These are phyloP conservation scores for Lecanicillium sp. DNA, from an alignment of 2,329 filamentous ascomycete species.

Conservation along the genomic window DNA sequence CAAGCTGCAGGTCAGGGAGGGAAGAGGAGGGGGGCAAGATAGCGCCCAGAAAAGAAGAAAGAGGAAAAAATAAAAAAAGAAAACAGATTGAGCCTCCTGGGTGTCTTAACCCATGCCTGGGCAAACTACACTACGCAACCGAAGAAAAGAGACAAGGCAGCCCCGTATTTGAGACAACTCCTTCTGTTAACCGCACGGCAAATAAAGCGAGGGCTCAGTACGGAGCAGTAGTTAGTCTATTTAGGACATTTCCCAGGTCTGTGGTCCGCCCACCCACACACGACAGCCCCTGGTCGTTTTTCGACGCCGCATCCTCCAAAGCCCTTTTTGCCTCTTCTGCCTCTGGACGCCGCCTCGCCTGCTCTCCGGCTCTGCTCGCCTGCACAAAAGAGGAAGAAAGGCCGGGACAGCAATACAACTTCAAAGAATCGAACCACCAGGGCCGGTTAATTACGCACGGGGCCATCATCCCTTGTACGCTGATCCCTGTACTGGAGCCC, in stretches of 20 bases:
- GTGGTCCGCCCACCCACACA: neutral
- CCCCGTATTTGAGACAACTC: conserved; percentile 6
- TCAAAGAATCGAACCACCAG: no score
- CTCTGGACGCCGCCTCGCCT: neutral
- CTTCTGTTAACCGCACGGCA: neutral
- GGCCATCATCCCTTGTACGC: no score
- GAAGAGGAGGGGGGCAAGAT: neutral
- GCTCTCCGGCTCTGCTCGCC: neutral
- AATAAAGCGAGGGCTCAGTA: neutral
- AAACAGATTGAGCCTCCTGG: neutral
- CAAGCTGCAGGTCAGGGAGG: neutral
- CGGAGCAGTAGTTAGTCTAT: neutral
- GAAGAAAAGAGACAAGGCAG: conserved; percentile 1
- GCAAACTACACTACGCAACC: neutral
- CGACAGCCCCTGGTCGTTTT: neutral
- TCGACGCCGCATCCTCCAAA: neutral
- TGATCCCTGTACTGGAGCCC: no score
- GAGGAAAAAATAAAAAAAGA: neutral
- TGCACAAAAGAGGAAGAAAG: no score
- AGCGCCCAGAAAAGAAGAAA: neutral
- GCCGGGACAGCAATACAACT: no score
- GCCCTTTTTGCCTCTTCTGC: neutral
- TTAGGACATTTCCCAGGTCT: neutral
- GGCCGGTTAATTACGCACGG: no score
- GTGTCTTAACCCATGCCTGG: neutral